Conservation (phyloP, 2,329 filamentous ascomycete species). For the Emergomyces africanus region DNA sequence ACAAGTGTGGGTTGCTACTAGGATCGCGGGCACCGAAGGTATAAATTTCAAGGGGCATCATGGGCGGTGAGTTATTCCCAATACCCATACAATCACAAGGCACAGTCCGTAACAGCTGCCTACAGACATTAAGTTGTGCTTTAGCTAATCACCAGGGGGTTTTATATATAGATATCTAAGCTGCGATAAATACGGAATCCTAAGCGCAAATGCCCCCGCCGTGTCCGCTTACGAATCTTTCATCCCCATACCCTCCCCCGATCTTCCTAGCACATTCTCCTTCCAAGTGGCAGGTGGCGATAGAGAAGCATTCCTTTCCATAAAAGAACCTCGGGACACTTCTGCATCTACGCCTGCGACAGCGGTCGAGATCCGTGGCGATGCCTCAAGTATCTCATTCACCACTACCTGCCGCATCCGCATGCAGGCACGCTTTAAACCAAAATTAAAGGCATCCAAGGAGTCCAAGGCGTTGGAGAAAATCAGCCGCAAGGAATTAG, state of each 20-base stretch:
- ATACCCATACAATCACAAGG: not conserved
- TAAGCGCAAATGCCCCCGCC: constrained; percentile 66
- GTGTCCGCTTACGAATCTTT: constrained; percentile 78
- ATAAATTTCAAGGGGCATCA: constrained; percentile 85
- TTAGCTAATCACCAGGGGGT: not conserved
- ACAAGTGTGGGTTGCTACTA: constrained; percentile 88
- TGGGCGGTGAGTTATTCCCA: constrained; percentile 47
- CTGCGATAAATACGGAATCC: constrained; percentile 69
- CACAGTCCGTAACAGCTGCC: not conserved
- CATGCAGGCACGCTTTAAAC: constrained; percentile 95
- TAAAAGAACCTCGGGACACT: constrained; percentile 36
- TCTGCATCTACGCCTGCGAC: constrained; percentile 35
- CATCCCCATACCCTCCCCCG: constrained; percentile 46
- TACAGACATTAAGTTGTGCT: not conserved
- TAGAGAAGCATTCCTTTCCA: constrained; percentile 56
- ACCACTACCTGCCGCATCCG: constrained; percentile 65
- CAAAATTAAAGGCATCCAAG: constrained; percentile 60
- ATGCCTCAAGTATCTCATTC: constrained; percentile 54
- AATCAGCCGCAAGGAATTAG: constrained; percentile 73
- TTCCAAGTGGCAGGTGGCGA: constrained; percentile 50
- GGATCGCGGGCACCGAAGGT: constrained; percentile 65
- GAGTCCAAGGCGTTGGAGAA: constrained; percentile 75
- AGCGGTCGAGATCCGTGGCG: constrained; percentile 58
- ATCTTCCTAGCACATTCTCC: constrained; percentile 59
- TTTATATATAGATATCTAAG: constrained; percentile 54